Base-by-base conservation (phyloP, 768 basidiomycete species). In the Calvatia gigantea region DNA sequence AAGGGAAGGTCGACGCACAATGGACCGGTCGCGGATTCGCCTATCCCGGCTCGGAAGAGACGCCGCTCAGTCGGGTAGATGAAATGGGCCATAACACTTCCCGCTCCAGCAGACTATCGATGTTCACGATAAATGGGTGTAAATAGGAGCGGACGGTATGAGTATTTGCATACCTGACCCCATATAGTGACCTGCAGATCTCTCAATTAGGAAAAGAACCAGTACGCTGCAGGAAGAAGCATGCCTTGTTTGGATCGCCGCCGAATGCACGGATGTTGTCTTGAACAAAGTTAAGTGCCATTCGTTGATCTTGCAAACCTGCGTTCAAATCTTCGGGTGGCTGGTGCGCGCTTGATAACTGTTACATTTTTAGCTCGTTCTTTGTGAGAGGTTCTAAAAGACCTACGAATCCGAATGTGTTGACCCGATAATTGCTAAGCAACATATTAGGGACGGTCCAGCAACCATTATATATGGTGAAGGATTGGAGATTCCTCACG, bases 231-330 rank as follows among this genome's bases (percentile, higher is more conserved):
- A 35, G 12, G 23, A 25, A 21, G 5, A 23, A 6, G 53, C 61
- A 27, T 62, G 75, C 83, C 37, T 55, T 55, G 37, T 69, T 84
- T 86, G 11, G 67, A 59, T 86, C 80, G 1, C 86, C 86, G 11
- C 85, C 85, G 61, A 89, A 89, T 2, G 75, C 75, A 2, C 71
- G 76, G 15, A 88, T 82, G 60, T 89, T 85, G n/a, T 83, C 71
- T 58, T 86, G 78, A 0, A 89, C 69, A 66, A 86, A 89, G 14
- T 70, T 60, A 0, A 91, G 67, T 0, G 85, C 84, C 29, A 74
- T 70, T 1, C 75, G 70, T 66, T 88, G 85, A 64, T 90, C 87
- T 31, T 70, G 71, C 14, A 87, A 67, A 12, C 86, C 86, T 2
- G 75, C 75, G 58, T 87, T 86, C 25, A 84, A 68, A 58, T 84